phyloP scores from a whole-genome alignment of 495 filamentous ascomycete species.

The Cryomyces minteri region DNA sequence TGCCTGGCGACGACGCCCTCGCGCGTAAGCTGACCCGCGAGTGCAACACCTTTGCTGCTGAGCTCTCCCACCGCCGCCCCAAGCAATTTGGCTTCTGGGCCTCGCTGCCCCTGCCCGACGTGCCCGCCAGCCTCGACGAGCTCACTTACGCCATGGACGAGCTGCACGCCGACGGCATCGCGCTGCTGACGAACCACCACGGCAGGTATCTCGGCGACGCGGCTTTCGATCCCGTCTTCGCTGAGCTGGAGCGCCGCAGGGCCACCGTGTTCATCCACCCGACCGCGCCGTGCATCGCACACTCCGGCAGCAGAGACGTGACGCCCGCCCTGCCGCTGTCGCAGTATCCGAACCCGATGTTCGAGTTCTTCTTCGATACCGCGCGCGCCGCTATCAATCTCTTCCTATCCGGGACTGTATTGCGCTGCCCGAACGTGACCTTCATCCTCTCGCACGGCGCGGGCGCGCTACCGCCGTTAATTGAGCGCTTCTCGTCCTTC shows the following conservation, averaged over 20 bases:
- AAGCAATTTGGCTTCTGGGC: constrained; percentile 30
- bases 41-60: constrained; percentile 24
- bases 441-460: constrained; percentile 32
- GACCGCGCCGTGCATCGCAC: constrained; percentile 14
- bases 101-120: constrained; percentile 29
- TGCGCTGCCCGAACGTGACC: constrained; percentile 23
- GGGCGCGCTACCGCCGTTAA: constrained; percentile 26
- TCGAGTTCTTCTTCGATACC: constrained; percentile 40
- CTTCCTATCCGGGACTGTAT: constrained; percentile 27
- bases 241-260: constrained; percentile 12
- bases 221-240: constrained; percentile 23
- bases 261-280: constrained; percentile 34
- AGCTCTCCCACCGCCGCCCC: constrained; percentile 20
- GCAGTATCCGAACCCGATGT: constrained; percentile 26
- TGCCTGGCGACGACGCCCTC: constrained; percentile 16
- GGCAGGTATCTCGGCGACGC: constrained; percentile 32
- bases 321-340: background rate
- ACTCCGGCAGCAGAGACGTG: no score
- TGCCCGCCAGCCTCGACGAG: constrained; percentile 24
- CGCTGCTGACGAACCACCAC: constrained; percentile 26
- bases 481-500: constrained; percentile 24
- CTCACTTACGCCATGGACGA: constrained; percentile 23
- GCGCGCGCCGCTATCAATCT: constrained; percentile 29
- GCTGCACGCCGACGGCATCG: constrained; percentile 28
- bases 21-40: constrained; percentile 16